Evolutionary conservation across 2,329 filamentous ascomycete species (phyloP).

Genomic region (Chrysosporium keratinophilum): DNA sequence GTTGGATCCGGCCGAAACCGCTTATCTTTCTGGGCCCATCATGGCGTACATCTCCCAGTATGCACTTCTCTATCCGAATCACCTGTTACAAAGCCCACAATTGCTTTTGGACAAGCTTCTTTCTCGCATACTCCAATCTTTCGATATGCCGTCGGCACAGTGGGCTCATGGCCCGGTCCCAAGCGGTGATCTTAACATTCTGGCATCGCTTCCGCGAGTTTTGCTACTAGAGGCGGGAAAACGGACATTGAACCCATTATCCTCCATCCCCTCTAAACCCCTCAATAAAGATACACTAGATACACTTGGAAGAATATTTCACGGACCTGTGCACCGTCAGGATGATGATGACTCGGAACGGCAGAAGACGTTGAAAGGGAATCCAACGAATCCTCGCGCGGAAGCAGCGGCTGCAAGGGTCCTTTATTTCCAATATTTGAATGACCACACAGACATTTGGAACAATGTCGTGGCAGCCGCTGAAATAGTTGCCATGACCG

Average conservation of each 20-base stretch:
- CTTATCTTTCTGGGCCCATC: constrained; percentile 45
- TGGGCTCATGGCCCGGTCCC: constrained; percentile 48
- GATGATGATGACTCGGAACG: constrained; percentile 24
- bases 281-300: constrained; percentile 46
- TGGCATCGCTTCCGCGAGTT: constrained; percentile 47
- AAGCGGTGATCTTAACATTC: constrained; percentile 46
- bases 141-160: constrained; percentile 37
- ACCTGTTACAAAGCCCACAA: constrained; percentile 39
- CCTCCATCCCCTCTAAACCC: constrained; percentile 42
- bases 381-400: constrained; percentile 31
- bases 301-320: constrained; percentile 46
- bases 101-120: constrained; percentile 38
- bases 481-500: constrained; percentile 48
- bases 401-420: constrained; percentile 46
- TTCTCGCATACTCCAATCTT: constrained; percentile 37
- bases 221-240: constrained; percentile 40
- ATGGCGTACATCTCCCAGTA: constrained; percentile 51
- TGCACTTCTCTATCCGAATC: constrained; percentile 44
- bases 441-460: constrained; percentile 44
- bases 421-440: constrained; percentile 46
- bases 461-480: constrained; percentile 43
- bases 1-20: constrained; percentile 42
- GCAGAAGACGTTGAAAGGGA: constrained; percentile 24
- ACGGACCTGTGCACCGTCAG: constrained; percentile 37
- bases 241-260: constrained; percentile 35